Evolutionary conservation across 108 stramenopile genomes (phyloP), one percentile per base, ranked within the genome.

Genomic region (Schizochytrium sp.): DNA sequence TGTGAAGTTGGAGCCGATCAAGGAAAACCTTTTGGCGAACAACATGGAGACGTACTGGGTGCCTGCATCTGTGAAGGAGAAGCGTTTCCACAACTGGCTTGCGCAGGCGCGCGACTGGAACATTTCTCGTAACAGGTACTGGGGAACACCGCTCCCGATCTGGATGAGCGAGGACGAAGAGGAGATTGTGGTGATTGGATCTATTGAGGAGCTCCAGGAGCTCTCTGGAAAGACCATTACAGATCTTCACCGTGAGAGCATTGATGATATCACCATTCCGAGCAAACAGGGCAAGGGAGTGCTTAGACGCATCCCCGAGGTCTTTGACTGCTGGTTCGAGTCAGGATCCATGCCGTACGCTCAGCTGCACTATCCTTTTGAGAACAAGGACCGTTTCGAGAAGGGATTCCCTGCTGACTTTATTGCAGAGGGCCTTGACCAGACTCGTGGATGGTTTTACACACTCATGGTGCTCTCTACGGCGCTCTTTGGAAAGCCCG

Each of bases 401-500:
- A 95, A 96, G 15, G 88, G 47, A 13, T 99, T 99, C 91, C 99
- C 99, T 3, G 99, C 99, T 17, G 98, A 99, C 91, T 99, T 99
- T 88, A 99, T 99, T 93, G 99, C 99, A 19, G 99, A 99, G 95
- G 99, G 99, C 19, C 94, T 99, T 56, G 99, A 99, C 94, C 99
- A 99, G 92, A 99, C 99, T 38, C 96, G 99, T 61, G 99, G 99
- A n/a, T 99, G 99, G 99, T 99, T 99, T 91, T 99, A 99, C 94
- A 99, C 99, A 0, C 94, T 99, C 45, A 99, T 99, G 97, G 98
- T 99, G n/a, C 91, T 99, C 28, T 96, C 97, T 44, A 99, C 99
- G 42, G 98, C 98, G 3, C 95, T 99, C 13, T 99, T 99, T 92
- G 97, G 97, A 89, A 94, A 98, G 88, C 98, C 98, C 7, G 97